phyloP scores from a whole-genome alignment of 2,329 filamentous ascomycete genomes.

The Hypomyces perniciosus region DNA sequence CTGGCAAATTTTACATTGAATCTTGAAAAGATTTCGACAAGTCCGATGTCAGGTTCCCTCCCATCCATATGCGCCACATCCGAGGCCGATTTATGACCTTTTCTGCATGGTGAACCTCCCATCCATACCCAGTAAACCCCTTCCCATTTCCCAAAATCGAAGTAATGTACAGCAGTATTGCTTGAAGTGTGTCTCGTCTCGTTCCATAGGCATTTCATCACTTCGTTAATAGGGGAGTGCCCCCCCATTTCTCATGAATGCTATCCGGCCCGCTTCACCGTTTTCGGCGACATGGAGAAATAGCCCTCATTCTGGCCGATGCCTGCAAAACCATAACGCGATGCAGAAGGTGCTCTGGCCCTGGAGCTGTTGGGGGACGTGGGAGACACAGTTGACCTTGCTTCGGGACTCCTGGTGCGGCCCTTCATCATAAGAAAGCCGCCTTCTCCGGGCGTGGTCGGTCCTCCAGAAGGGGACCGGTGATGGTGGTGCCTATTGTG shows the following conservation, averaged over 20 bases:
- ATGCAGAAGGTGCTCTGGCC: slow-evolving; percentile 41
- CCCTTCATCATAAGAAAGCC: slow-evolving; percentile 41
- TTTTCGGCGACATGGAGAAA: slow-evolving; percentile 34
- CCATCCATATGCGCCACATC: slow-evolving; percentile 6
- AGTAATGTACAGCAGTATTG: too few relatives aligned
- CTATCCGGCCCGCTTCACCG: slow-evolving; percentile 21
- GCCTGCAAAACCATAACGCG: slow-evolving; percentile 27
- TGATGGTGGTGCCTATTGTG: slow-evolving; percentile 34
- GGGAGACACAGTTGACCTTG: slow-evolving; percentile 11
- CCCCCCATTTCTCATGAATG: not conserved
- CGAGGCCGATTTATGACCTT: too few relatives aligned
- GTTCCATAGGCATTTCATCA: not conserved
- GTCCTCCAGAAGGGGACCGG: slow-evolving; percentile 35
- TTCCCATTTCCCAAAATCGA: not conserved
- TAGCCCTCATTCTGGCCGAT: slow-evolving; percentile 33
- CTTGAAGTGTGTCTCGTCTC: too few relatives aligned
- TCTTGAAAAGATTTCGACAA: too few relatives aligned
- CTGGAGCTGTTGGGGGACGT: slow-evolving; percentile 43
- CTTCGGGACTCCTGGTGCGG: slow-evolving; percentile 30
- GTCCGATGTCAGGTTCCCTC: not conserved
- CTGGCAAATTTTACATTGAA: too few relatives aligned
- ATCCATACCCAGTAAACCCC: not conserved
- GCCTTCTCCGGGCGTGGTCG: slow-evolving; percentile 34
- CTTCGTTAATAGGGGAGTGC: not conserved
- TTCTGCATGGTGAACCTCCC: not conserved